Percentiles rank a stretch among this genome's conserved stretches.
Conservation (phyloP, 805 yeast species). For the Zygotorulaspora chibaensis region DNA sequence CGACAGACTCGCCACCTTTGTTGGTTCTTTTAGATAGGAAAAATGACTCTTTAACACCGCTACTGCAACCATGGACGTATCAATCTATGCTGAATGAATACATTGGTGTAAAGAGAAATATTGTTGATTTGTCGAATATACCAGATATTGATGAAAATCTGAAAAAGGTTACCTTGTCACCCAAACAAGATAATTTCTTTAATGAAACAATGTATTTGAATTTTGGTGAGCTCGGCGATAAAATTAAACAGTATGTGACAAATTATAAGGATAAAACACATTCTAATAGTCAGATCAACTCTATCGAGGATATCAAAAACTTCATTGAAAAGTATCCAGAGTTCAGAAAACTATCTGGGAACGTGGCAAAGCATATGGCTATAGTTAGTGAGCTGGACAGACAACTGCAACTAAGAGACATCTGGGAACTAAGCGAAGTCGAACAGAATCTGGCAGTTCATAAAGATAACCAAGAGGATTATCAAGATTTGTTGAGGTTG, state of each 20-base stretch:
- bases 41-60: slow-evolving; percentile 90
- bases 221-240: slow-evolving; percentile 92
- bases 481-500: slow-evolving; percentile 51
- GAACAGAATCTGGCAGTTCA: slow-evolving; percentile 80
- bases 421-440: slow-evolving; percentile 84
- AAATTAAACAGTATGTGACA: slow-evolving; percentile 77
- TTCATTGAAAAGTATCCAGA: slow-evolving; percentile 93
- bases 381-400: slow-evolving; percentile 82
- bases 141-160: slow-evolving; percentile 57
- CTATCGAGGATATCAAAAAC: slow-evolving; percentile 84
- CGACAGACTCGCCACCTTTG: slow-evolving; percentile 64
- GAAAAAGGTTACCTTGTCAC: slow-evolving; percentile 58
- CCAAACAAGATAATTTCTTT: slow-evolving; percentile 72
- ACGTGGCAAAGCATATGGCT: slow-evolving; percentile 88
- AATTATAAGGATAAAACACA: slow-evolving; percentile 79
- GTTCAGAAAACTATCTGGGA: slow-evolving; percentile 79
- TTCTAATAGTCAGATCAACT: slow-evolving; percentile 58
- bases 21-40: slow-evolving; percentile 75
- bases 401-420: slow-evolving; percentile 54
- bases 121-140: slow-evolving; percentile 60
- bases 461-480: slow-evolving; percentile 54
- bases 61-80: slow-evolving; percentile 94
- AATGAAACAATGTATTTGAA: slow-evolving; percentile 78
- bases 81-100: slow-evolving; percentile 97
- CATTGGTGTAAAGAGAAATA: slow-evolving; percentile 74